Base-by-base conservation (phyloP, 1,284 basidiomycete genomes). In the Coniophora puteana region DNA sequence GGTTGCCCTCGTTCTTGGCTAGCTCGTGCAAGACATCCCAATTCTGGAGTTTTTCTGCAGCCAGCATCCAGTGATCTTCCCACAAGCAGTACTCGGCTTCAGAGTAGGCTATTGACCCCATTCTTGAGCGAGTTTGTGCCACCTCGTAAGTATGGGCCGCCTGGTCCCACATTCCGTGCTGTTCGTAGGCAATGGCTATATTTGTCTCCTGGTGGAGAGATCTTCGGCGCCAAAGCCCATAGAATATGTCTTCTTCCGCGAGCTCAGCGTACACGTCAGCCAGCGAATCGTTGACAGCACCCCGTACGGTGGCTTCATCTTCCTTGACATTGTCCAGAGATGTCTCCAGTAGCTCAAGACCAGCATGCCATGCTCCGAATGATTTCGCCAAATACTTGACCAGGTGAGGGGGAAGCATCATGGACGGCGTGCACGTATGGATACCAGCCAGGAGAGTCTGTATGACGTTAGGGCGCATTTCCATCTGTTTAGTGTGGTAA, bases 41-140 rank as follows among this genome's bases (percentile, higher is more conserved):
- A 55, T 98, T 89, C 61, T 99, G 96, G 20, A 99, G 71, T 66
- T 99, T 99, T 65, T 96, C 91, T 1, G 93, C 89, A 4, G 94
- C 83, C 13, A 96, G 70, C 47, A 99, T 90, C 96, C 97, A 99
- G 63, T 99, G 96, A 60, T 99, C 97, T 62, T 99, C 96, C 96
- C 96, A 99, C 14, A 99, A 71, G 54, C 90, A 93, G 62, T 96
- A 99, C 63, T 99, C 96, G 5, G 88, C 78, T 64, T 99, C 96
- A 25, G 89, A 89, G 68, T 96, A 99, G 1, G 93, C 85, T 35
- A 98, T 81, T 11, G 79, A 68, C 4, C 92, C 91, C 10, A 81
- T 74, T 33, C 93, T 80, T 5, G 93, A 89, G 61, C 87, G 92
- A 52, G 74, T 83, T 65, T 97, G 94, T 1, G 95, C 96, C 20